Evolutionary conservation across 495 filamentous ascomycete genomes (phyloP).

Genomic region (Neurospora sp.): DNA sequence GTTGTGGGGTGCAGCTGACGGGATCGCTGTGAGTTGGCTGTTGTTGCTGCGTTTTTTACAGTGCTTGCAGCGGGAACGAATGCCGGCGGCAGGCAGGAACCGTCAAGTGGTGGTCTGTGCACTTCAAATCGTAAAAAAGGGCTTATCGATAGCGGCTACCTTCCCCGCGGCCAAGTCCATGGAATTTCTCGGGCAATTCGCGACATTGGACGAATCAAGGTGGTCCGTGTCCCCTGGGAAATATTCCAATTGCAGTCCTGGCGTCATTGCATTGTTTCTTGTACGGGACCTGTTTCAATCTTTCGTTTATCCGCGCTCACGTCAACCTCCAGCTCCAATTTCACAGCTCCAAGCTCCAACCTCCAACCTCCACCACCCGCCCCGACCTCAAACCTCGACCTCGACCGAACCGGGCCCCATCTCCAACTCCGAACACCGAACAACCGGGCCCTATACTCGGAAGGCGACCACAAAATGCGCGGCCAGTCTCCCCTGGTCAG

Average conservation of each 20-base stretch:
- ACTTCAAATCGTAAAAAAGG: neutral
- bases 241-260: neutral
- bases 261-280: neutral
- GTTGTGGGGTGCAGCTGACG: neutral
- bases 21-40: neutral
- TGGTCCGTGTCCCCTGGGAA: neutral
- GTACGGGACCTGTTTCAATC: neutral
- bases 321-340: neutral
- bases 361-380: neutral
- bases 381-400: neutral
- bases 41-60: neutral
- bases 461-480: constrained; percentile 16
- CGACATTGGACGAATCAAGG: neutral
- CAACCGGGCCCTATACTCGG: neutral
- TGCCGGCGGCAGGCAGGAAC: neutral
- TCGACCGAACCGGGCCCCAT: neutral
- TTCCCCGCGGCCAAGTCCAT: neutral
- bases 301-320: neutral
- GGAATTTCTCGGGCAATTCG: neutral
- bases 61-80: neutral
- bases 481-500: constrained; percentile 17
- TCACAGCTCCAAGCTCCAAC: too few species aligned
- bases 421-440: neutral
- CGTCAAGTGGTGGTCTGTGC: neutral
- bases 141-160: neutral